Evolutionary conservation across 1,139 yeast species (phyloP).

Genomic region (Torulaspora globosa): DNA sequence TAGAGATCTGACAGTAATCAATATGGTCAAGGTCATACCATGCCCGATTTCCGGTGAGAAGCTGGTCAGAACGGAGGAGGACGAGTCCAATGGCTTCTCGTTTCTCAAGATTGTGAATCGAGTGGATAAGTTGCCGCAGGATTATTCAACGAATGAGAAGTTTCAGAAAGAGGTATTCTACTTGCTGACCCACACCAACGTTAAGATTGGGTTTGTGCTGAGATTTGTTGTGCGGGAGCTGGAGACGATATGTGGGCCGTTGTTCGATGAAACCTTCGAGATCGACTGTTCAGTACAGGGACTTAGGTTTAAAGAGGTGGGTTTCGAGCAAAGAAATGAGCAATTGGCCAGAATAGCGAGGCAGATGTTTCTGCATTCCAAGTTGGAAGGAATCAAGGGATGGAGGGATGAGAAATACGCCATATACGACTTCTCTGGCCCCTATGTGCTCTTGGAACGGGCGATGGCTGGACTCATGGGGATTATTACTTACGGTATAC

Average conservation of each 20-base stretch:
- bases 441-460: slow-evolving; percentile 72
- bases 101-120: slow-evolving; percentile 28
- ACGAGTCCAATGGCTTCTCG: slow-evolving; percentile 23
- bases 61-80: slow-evolving; percentile 28
- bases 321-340: slow-evolving; percentile 26
- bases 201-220: slow-evolving; percentile 30
- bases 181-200: slow-evolving; percentile 26
- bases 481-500: slow-evolving; percentile 85
- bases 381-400: slow-evolving; percentile 46
- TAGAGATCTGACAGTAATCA: neutral
- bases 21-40: slow-evolving; percentile 27
- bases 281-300: slow-evolving; percentile 11
- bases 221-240: slow-evolving; percentile 27
- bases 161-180: slow-evolving; percentile 28
- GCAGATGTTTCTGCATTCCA: slow-evolving; percentile 18
- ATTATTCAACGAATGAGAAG: slow-evolving; percentile 18
- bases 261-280: slow-evolving; percentile 19
- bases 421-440: slow-evolving; percentile 55
- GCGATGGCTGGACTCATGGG: slow-evolving; percentile 80
- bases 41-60: slow-evolving; percentile 18
- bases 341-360: slow-evolving; percentile 25
- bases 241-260: slow-evolving; percentile 12
- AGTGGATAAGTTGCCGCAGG: slow-evolving; percentile 32
- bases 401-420: slow-evolving; percentile 88
- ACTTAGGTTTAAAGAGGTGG: slow-evolving; percentile 19